phyloP scores from a whole-genome alignment of 192 early-diverging fungal genomes.

The Coemansia guatemalensis region DNA sequence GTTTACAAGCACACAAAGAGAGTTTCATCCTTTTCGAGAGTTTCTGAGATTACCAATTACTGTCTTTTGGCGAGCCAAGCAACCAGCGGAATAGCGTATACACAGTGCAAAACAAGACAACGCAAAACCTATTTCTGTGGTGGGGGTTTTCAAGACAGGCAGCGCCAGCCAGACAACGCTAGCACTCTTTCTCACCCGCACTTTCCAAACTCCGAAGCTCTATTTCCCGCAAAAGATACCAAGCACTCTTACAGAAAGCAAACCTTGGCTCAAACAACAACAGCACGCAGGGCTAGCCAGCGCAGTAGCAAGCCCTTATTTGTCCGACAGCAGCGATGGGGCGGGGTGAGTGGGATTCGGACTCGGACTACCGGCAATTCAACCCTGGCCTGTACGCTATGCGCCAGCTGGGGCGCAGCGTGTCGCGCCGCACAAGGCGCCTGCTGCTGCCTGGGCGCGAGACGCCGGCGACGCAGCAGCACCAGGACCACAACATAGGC shows the following conservation, averaged over 20 bases:
- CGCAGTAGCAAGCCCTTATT: neutral
- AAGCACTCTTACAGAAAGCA: neutral
- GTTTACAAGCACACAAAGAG: neutral
- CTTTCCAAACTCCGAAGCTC: slow-evolving; percentile 4
- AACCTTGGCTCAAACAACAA: neutral
- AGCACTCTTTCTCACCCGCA: neutral
- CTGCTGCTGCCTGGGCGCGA: slow-evolving; percentile 23
- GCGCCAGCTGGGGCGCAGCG: slow-evolving; percentile 48
- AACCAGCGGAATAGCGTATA: neutral
- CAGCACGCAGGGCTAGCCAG: neutral
- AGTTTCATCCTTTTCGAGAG: neutral
- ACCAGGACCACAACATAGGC: neutral
- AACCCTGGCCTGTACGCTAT: slow-evolving; percentile 46
- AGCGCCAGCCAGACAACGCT: neutral
- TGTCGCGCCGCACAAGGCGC: slow-evolving; percentile 32
- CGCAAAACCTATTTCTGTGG: neutral
- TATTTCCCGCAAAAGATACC: neutral
- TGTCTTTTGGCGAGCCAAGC: neutral
- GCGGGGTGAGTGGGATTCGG: slow-evolving; percentile 39
- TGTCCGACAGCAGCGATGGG: slow-evolving; percentile 17
- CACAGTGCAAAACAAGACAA: neutral
- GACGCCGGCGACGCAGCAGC: neutral
- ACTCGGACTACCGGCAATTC: slow-evolving; percentile 47
- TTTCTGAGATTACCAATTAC: neutral
- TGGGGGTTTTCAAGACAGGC: neutral